Evolutionary conservation across 352 stramenopile species (phyloP).

Genomic region (Thalassiosira mediterranea): DNA sequence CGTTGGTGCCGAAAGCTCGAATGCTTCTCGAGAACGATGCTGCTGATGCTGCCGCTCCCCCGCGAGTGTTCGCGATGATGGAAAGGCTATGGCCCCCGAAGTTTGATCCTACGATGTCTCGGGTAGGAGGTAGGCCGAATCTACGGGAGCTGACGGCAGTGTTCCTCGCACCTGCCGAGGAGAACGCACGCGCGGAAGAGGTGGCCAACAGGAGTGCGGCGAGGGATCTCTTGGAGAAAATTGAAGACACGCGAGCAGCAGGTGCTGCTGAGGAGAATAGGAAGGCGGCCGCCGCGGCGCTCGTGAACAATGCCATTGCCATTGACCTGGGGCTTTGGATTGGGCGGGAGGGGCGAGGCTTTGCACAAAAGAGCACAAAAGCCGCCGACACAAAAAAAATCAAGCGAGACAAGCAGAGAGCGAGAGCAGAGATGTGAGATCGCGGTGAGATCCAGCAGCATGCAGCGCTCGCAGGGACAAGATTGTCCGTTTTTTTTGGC

Average conservation of each 20-base stretch:
- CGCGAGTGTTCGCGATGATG: conserved; percentile 24
- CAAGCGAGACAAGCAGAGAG: no score
- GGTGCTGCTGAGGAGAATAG: not conserved
- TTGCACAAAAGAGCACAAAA: no score
- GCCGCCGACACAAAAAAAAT: no score
- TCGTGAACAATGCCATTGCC: not conserved
- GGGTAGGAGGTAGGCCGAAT: not conserved
- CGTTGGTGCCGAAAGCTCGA: conserved; percentile 1
- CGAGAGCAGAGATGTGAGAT: no score
- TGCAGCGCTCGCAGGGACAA: no score
- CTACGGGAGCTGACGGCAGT: not conserved
- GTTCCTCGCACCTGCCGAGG: not conserved
- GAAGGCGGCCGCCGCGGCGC: not conserved
- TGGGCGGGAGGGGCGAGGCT: no score
- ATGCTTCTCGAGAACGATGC: not conserved
- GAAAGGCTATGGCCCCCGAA: not conserved
- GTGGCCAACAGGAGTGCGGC: conserved; percentile 5
- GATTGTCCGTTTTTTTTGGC: no score
- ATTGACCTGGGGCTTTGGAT: conserved; percentile 12
- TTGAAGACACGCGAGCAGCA: not conserved
- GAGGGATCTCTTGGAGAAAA: conserved; percentile 7
- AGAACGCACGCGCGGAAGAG: conserved; percentile 13
- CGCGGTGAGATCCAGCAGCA: no score
- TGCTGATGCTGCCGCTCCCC: conserved; percentile 4
- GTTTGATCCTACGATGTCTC: not conserved